These are phyloP conservation scores for Colletotrichum somersetense DNA, from an alignment of 2,329 filamentous ascomycete genomes.

Conservation along the genomic window DNA sequence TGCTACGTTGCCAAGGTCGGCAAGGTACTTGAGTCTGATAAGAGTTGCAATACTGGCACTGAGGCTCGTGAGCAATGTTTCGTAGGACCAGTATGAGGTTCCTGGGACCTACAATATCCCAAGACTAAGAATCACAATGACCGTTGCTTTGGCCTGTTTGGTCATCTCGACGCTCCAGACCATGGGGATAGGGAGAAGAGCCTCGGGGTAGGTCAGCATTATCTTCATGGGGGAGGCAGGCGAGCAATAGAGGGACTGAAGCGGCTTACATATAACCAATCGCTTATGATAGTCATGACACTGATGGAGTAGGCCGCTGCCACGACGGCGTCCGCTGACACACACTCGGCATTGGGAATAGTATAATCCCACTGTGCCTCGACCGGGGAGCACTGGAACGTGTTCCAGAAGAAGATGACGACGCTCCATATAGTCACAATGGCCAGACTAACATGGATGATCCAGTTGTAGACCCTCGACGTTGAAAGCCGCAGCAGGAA, in stretches of 20 bases:
- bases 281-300: conserved; percentile 65
- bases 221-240: too few relatives aligned
- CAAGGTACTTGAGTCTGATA: conserved; percentile 62
- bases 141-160: conserved; percentile 63
- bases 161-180: conserved; percentile 68
- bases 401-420: conserved; percentile 65
- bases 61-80: not conserved
- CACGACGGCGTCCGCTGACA: conserved; percentile 58
- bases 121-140: conserved; percentile 62
- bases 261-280: conserved; percentile 64
- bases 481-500: conserved; percentile 64
- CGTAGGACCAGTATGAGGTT: not conserved
- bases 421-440: conserved; percentile 62
- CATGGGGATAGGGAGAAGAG: conserved; percentile 66
- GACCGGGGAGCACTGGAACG: conserved; percentile 65
- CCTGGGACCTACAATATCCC: conserved; percentile 61
- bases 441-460: conserved; percentile 59
- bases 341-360: conserved; percentile 58
- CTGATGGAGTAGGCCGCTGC: conserved; percentile 65
- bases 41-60: conserved; percentile 68
- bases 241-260: not conserved
- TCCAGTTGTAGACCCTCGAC: conserved; percentile 61
- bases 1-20: conserved; percentile 57
- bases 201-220: conserved; percentile 47
- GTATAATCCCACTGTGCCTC: conserved; percentile 66